Evolutionary conservation across 495 filamentous ascomycete species (phyloP), one percentile per base, ranked within the genome.

Genomic region (Physcia stellaris): DNA sequence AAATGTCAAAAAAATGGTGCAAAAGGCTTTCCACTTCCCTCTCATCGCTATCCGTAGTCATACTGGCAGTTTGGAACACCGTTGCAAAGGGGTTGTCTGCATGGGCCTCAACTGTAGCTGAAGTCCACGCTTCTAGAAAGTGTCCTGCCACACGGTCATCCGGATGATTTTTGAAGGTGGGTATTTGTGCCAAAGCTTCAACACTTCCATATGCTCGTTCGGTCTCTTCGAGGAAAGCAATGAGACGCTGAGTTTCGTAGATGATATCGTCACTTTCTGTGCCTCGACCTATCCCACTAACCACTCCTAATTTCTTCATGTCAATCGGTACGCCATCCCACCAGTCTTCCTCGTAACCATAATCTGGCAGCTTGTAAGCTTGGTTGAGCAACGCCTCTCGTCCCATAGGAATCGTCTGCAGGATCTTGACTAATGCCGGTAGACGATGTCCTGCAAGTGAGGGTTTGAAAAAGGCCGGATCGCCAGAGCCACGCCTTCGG

Each of bases 211-310:
- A 95, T n/a, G 77, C 71, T 29, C 87, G 75, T 4, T 78, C 67
- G 10, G 86, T 84, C 15, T 55, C 59, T 44, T 92, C 83, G 23
- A 94, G 64, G 49, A 95, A 93, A 16, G 85, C 86, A 59, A 94
- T 73, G n/a, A 94, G 49, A 18, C 87, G 76, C 51, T 93, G 86
- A 26, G 57, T 48, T 43, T 68, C 62, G 40, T 63, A 46, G 23
- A 70, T 54, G 5, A 71, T 62, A 11, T 74, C 67, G 15, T 66
- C 60, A 49, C 58, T 64, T 5, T 67, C 52, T 6, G 49, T 52
- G 22, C 62, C 55, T 9, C 55, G 58, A 17, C 53, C 50, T 12
- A 63, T 63, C 27, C 65, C 47, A 30, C 39, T 43, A n/a, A 68
- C 48, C 12, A 71, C 65, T n/a, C 76, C 64, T 13, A 75, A 65